Evolutionary conservation across 306 rosid genomes (phyloP), one percentile per base, ranked within the genome.

Genomic region (Medicago truncatula): DNA sequence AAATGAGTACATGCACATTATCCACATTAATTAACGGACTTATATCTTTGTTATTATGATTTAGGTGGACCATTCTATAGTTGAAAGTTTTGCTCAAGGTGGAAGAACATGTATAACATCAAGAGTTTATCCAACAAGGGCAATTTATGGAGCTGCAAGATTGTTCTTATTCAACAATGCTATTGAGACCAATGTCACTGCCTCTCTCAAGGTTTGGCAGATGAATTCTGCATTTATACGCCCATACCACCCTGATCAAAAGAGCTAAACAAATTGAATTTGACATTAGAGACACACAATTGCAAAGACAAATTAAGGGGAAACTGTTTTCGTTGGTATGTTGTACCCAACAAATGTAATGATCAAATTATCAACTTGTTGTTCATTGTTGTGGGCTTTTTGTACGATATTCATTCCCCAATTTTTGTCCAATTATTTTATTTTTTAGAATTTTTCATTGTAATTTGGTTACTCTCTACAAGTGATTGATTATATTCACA

Each of bases 151-250:
- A 36, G 88, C 95, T 15, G 93, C 98, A 34, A 65, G 87, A 52
- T 52, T 95, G 44, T 92, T 92, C 78, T 17, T 89, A 52, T 95
- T 95, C 88, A 95, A 95, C 89, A 87, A 95, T 73, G 98, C 97
- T 14, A 87, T 91, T 9, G 90, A 87, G 38, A 78, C 86, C 14
- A 80, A 78, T 9, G 84, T 95, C 2, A 95, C 87, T 9, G 86
- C 95, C 31, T 92, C 97, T 2, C 44, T 95, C 39, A 85, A 84
- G 34, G 36, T 92, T 75, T 95, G 98, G 98, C 93, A 95, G 80
- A 86, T 95, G 97, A 92, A 95, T 77, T 89, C 98, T 76, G 98
- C 98, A 3, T 95, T 92, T 71, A 90, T 95, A 28, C 97, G 71
- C 9, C 98, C 98, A 70, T 92, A 40, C 59, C 85, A 71, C 13